A percentile compares a stretch with the other conserved stretches of the same genome.
These are phyloP conservation scores for Starmerella scarabaei DNA, from an alignment of 805 yeast genomes.

Conservation along the genomic window DNA sequence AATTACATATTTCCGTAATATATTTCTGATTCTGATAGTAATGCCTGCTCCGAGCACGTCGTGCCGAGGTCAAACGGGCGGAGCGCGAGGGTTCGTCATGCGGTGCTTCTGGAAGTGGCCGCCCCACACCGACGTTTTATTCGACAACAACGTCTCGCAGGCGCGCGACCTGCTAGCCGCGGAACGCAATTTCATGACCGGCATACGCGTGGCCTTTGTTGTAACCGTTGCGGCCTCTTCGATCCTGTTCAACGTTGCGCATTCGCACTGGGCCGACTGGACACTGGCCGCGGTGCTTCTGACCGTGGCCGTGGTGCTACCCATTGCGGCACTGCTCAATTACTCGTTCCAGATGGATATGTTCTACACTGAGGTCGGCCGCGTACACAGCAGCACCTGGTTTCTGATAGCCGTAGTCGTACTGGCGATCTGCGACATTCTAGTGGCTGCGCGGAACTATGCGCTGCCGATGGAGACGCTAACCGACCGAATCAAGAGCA, in stretches of 20 bases:
- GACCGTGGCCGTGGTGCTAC: conserved; percentile 14
- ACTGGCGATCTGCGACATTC: conserved; percentile 16
- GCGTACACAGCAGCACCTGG: conserved; percentile 15
- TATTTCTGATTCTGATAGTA: too few relatives aligned
- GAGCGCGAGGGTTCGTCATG: background rate
- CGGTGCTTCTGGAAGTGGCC: conserved; percentile 19
- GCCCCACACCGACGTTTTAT: conserved; percentile 11
- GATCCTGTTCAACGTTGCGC: conserved; percentile 6
- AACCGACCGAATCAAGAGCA: too few relatives aligned
- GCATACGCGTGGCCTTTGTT: conserved; percentile 17
- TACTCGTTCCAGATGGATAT: conserved; percentile 19
- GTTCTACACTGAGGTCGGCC: conserved; percentile 14
- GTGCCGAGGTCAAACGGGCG: too few relatives aligned
- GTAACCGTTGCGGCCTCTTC: conserved; percentile 23
- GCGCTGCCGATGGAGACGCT: too few relatives aligned
- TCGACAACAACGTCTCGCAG: conserved; percentile 24
- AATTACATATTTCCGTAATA: too few relatives aligned
- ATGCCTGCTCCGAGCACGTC: too few relatives aligned
- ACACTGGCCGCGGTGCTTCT: conserved; percentile 18
- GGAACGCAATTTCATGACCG: conserved; percentile 25
- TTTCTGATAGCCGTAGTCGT: conserved; percentile 9
- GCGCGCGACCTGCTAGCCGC: conserved; percentile 26
- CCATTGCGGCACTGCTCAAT: conserved; percentile 20
- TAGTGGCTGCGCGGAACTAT: too few relatives aligned
- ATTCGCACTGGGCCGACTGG: conserved; percentile 11